Evolutionary conservation across 257 asterid genomes (phyloP), one percentile per base, ranked within the genome.

Genomic region (Solanum sparsipilum): DNA sequence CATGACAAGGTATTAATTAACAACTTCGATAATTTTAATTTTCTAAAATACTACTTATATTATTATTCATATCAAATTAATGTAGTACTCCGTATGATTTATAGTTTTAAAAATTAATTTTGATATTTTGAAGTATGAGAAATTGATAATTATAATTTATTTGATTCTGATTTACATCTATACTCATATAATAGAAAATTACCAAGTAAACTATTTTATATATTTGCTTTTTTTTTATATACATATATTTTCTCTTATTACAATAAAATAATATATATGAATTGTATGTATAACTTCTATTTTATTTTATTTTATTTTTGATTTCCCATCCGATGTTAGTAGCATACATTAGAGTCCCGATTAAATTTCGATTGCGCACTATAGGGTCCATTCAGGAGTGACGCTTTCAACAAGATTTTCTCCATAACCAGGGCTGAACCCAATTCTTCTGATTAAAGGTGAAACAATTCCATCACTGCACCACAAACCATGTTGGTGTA

Each of bases 291-390:
- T 46, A 13, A 0, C 3, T 46, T 13, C 3, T 44, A 11, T 44
- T 44, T 12, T 44, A 6, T 38, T 38, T 38, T 36, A 7, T 44
- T 44, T 44, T n/a, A n/a, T n/a, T n/a, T n/a, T 44, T 46, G 0
- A 0, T 46, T 46, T 46, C 0, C 1, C 20, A 13, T 2, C 0
- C 18, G 18, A 4, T 46, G 6, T 46, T 6, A 0, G 5, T 11
- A 11, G 15, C 0, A 0, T 12, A 44, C 0, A 44, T 44, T 44
- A 0, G 5, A 12, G 2, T 0, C 6, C 0, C 1, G 58, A 13
- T 0, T 48, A 48, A 13, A 48, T 48, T 15, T 0, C 0, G 1
- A 48, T 15, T 1, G 20, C 3, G 1, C 3, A 13, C 0, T 48
- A 1, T 7, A 48, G 7, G 0, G 0, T 1, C 0, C 21, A 48